These are phyloP conservation scores for Lactarius psammicola DNA, from an alignment of 768 basidiomycete genomes.

Conservation along the genomic window DNA sequence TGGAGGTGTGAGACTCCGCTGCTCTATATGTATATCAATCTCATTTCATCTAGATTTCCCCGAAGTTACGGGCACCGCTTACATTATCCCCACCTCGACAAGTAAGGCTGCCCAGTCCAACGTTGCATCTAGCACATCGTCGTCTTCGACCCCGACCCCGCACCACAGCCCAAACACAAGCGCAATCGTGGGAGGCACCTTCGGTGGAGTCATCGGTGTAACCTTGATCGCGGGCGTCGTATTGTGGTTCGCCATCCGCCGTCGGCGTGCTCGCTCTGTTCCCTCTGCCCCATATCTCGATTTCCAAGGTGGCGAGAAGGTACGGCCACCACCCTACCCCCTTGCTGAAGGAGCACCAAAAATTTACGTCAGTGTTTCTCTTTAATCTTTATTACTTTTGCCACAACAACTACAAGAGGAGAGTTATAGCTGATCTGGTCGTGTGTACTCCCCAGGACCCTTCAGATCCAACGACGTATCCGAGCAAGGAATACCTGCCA, in stretches of 20 bases:
- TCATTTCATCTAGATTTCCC: background rate
- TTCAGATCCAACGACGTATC: constrained; percentile 29
- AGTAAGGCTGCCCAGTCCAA: background rate
- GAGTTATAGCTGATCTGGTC: background rate
- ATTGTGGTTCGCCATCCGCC: constrained; percentile 42
- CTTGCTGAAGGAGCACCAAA: background rate
- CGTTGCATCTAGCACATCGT: too few relatives aligned
- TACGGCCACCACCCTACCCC: background rate
- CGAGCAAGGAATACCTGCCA: constrained; percentile 3
- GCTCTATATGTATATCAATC: background rate
- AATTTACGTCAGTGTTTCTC: constrained; percentile 25
- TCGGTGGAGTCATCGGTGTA: constrained; percentile 52
- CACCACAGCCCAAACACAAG: constrained; percentile 41
- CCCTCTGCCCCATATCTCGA: constrained; percentile 23
- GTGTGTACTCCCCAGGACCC: constrained; percentile 24
- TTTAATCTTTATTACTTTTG: too few relatives aligned
- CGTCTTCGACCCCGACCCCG: too few relatives aligned
- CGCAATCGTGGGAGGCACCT: constrained; percentile 61
- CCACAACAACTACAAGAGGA: background rate
- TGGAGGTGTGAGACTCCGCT: background rate
- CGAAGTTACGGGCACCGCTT: constrained; percentile 11
- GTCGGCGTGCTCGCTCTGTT: constrained; percentile 33
- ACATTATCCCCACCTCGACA: background rate
- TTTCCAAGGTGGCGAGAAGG: constrained; percentile 1
- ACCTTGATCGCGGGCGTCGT: constrained; percentile 42